These are phyloP conservation scores for Jamesozyma gamospora DNA, from an alignment of 805 yeast species.

Conservation along the genomic window DNA sequence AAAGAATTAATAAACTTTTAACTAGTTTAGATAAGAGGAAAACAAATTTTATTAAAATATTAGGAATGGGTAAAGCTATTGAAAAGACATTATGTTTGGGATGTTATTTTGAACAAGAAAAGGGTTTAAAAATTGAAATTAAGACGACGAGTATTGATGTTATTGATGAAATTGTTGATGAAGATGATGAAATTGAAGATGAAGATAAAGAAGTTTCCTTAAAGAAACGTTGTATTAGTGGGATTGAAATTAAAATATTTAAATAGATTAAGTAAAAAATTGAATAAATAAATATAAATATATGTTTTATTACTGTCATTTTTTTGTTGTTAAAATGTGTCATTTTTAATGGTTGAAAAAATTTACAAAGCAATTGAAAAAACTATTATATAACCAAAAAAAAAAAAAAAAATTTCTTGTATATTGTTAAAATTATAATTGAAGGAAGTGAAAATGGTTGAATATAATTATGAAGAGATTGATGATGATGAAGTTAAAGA, in stretches of 20 bases:
- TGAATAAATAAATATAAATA: too few species aligned
- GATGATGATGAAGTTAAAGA: constrained; percentile 6
- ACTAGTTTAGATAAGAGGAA: constrained; percentile 26
- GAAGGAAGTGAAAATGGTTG: neutral
- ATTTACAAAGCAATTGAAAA: too few species aligned
- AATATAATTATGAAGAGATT: too few species aligned
- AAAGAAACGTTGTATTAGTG: constrained; percentile 33
- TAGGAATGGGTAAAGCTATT: constrained; percentile 72
- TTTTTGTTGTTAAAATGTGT: too few species aligned
- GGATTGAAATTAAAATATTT: constrained; percentile 35
- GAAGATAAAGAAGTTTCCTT: constrained; percentile 27
- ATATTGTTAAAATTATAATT: too few species aligned
- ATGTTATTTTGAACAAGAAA: constrained; percentile 43
- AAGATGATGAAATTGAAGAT: constrained; percentile 23
- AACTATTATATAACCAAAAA: too few species aligned
- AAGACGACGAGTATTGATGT: constrained; percentile 58
- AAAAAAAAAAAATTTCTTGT: too few species aligned
- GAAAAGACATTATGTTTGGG: constrained; percentile 56
- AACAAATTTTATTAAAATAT: constrained; percentile 43
- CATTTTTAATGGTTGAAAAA: too few species aligned
- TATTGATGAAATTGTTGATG: constrained; percentile 50
- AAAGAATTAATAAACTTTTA: constrained; percentile 48
- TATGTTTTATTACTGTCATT: too few species aligned
- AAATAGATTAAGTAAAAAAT: too few species aligned
- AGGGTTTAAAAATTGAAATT: constrained; percentile 45